Base-by-base conservation (phyloP, 768 basidiomycete species). In the Asterophora lycoperdoides region DNA sequence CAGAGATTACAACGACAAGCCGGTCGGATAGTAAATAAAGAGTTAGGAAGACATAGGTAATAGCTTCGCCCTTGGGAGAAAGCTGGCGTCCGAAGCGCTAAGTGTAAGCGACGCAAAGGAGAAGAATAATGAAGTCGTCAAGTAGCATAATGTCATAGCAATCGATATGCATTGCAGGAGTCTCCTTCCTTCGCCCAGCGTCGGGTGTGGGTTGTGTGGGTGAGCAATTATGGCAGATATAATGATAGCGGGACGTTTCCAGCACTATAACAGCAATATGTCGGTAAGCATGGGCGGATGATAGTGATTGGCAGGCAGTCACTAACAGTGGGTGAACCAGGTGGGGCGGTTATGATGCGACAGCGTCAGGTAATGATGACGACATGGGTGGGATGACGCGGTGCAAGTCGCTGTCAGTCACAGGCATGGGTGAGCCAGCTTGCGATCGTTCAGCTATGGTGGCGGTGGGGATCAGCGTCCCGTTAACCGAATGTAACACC, bases 371-470 rank as follows among this genome's bases (percentile, higher is more conserved):
- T 52, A 52, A 52, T 38, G 56, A 48, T 28, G 55, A 50, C 30
- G 55, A 52, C 43, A 53, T 42, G 34, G 63, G 58, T 46, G 64
- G 58, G 19, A 58, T 59, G 36, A 60, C 48, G 46, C 64, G 60
- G 51, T 68, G 67, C 38, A 62, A 62, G 37, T 59, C 57, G 47
- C 60, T 63, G 42, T 69, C 73, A 17, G 67, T 63, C 41, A 69
- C 73, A 17, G 67, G 57, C 44, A 64, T 60, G 8, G 74, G 75
- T 6, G 77, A 69, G 26, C 73, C 74, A 14, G 74, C 67, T 52
- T 70, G 71, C 5, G 80, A 73, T 42, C 73, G 67, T 61, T 79
- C 76, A 35, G 70, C 69, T 56, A 79, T 66, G 32, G 77, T 75
- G 51, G 74, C 65, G 46, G 70, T 77, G 18, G 69, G 76, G 19